Percentiles rank a stretch among this genome's conserved stretches.
phyloP scores from a whole-genome alignment of 306 rosid genomes.

The Quercus robur region DNA sequence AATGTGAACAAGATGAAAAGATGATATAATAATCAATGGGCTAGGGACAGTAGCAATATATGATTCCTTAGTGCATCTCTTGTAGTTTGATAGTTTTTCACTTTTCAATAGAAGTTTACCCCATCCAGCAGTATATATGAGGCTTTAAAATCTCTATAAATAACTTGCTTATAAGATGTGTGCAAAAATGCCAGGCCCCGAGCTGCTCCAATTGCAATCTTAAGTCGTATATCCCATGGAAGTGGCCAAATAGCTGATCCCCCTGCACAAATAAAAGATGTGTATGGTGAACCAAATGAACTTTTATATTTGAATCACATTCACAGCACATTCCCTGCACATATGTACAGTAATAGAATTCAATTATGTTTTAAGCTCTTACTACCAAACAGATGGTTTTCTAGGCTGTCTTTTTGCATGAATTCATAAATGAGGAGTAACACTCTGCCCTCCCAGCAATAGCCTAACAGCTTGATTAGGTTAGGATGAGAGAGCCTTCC shows the following conservation, averaged over 20 bases:
- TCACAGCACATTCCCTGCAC: neutral
- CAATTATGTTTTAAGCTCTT: constrained; percentile 26
- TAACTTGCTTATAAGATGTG: accelerated
- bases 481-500: constrained; percentile 90
- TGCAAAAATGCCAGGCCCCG: too few species aligned
- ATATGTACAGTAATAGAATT: neutral
- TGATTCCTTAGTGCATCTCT: neutral
- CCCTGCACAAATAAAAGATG: constrained; percentile 46
- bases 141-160: accelerated
- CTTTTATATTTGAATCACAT: constrained; percentile 1
- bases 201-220: too few species aligned
- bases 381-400: constrained; percentile 92
- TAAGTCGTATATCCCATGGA: constrained; percentile 57
- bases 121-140: constrained; percentile 53
- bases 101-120: constrained; percentile 36
- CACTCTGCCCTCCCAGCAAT: constrained; percentile 70
- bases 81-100: neutral
- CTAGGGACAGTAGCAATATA: neutral
- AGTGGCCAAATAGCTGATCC: constrained; percentile 76
- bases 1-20: neutral
- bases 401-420: constrained; percentile 93
- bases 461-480: constrained; percentile 84
- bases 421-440: constrained; percentile 81
- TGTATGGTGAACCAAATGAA: constrained; percentile 4
- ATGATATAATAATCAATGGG: neutral